phyloP scores from a whole-genome alignment of 108 stramenopile genomes.

The Cyclostephanos tholiformis region DNA sequence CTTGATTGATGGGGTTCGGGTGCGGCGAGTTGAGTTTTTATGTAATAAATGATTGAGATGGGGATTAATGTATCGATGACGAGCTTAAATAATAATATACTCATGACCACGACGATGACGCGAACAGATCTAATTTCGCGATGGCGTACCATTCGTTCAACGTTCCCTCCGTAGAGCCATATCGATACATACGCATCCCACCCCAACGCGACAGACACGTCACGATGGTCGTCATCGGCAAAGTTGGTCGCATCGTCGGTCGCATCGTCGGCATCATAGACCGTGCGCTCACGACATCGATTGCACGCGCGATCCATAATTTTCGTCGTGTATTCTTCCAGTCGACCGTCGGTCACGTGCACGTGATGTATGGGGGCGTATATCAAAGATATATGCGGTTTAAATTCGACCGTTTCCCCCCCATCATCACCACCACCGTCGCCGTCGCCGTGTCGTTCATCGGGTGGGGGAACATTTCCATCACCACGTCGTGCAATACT shows the following conservation, averaged over 20 bases:
- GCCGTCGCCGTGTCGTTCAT: conserved; percentile 42
- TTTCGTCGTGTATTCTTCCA: conserved; percentile 27
- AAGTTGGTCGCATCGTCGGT: neutral
- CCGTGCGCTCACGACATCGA: too few relatives aligned
- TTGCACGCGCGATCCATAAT: conserved; percentile 14
- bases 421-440: neutral
- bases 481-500: conserved; percentile 35
- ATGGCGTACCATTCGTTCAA: conserved; percentile 45
- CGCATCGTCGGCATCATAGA: too few relatives aligned
- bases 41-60: too few relatives aligned
- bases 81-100: too few relatives aligned
- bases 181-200: conserved; percentile 43
- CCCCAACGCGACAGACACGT: neutral
- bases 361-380: conserved; percentile 49
- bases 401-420: conserved; percentile 17
- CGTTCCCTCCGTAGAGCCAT: conserved; percentile 48
- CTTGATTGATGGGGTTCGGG: too few relatives aligned
- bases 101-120: conserved; percentile 2
- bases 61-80: too few relatives aligned
- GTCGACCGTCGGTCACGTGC: conserved; percentile 15
- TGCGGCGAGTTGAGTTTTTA: too few relatives aligned
- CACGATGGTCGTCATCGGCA: too few relatives aligned
- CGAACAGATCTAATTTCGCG: conserved; percentile 31
- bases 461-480: conserved; percentile 41
- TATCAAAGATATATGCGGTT: conserved; percentile 50